Percentiles rank a stretch among this genome's conserved stretches.
phyloP scores from a whole-genome alignment of 2,329 filamentous ascomycete genomes.

The Thermothelomyces thermophilus region DNA sequence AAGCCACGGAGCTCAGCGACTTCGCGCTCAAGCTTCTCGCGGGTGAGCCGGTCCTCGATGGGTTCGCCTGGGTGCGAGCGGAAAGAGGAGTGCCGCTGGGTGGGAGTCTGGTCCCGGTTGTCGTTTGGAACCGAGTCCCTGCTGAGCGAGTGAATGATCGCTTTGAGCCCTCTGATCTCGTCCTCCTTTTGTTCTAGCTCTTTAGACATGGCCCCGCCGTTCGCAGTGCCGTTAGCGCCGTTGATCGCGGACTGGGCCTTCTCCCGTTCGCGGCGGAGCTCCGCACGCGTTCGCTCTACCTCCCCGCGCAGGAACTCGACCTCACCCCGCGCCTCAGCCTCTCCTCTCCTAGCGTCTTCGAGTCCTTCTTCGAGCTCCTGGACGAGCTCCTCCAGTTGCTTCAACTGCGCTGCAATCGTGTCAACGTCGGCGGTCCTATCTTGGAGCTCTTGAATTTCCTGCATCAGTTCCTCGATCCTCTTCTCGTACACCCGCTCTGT shows the following conservation, averaged over 20 bases:
- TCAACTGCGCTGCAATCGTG: constrained; percentile 81
- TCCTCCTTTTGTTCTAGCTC: constrained; percentile 93
- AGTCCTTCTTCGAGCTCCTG: constrained; percentile 95
- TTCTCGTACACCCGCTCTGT: constrained; percentile 95
- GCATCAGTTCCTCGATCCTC: constrained; percentile 77
- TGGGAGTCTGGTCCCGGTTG: constrained; percentile 31
- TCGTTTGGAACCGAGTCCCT: constrained; percentile 56
- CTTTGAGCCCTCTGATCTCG: constrained; percentile 92
- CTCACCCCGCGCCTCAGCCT: constrained; percentile 91
- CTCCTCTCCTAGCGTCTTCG: constrained; percentile 87
- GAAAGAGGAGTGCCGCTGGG: constrained; percentile 33
- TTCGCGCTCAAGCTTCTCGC: constrained; percentile 71
- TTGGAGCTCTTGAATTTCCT: constrained; percentile 75
- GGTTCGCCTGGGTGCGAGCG: constrained; percentile 42
- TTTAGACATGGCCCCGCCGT: constrained; percentile 49
- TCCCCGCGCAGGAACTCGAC: constrained; percentile 94
- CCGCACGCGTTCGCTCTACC: constrained; percentile 82
- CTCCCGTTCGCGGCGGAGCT: constrained; percentile 81
- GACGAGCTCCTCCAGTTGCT: constrained; percentile 91
- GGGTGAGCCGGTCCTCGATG: constrained; percentile 49
- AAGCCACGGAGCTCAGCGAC: constrained; percentile 69
- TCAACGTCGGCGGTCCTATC: constrained; percentile 85
- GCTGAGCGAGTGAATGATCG: constrained; percentile 93
- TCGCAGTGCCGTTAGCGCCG: constrained; percentile 32
- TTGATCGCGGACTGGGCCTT: constrained; percentile 61